phyloP scores from a whole-genome alignment of 805 yeast species.

The Kurtzmaniella fragi region DNA sequence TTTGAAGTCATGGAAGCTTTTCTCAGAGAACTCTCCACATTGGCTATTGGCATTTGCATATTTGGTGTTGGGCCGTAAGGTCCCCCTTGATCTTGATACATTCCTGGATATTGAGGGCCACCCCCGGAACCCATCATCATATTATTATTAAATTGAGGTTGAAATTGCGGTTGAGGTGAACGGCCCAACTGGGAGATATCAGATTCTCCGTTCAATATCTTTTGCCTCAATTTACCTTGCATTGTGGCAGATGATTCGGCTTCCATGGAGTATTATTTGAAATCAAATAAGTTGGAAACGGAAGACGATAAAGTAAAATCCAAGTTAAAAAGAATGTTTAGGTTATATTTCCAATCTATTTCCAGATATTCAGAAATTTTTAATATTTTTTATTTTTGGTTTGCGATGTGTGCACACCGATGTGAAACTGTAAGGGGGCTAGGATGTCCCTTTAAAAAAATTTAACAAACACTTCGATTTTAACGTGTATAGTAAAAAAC shows the following conservation, averaged over 20 bases:
- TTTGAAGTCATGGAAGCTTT: slow-evolving; percentile 36
- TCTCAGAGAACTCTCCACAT: slow-evolving; percentile 15
- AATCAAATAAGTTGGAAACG: too few species aligned
- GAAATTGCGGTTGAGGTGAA: slow-evolving; percentile 10
- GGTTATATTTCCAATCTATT: too few species aligned
- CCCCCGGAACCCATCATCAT: neutral
- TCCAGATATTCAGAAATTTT: too few species aligned
- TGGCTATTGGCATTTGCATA: slow-evolving; percentile 6
- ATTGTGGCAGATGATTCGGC: slow-evolving; percentile 14
- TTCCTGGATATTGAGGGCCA: neutral
- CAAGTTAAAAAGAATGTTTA: too few species aligned
- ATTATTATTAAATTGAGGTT: slow-evolving; percentile 4
- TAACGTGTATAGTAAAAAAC: too few species aligned
- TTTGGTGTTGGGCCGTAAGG: too few species aligned
- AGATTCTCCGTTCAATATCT: slow-evolving; percentile 26
- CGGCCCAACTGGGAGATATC: slow-evolving; percentile 17
- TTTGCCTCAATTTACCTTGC: slow-evolving; percentile 27
- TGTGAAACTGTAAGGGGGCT: slow-evolving; percentile 1
- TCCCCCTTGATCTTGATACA: neutral
- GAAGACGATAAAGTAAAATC: too few species aligned
- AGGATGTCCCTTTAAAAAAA: too few species aligned
- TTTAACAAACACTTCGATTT: too few species aligned
- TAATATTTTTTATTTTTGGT: neutral
- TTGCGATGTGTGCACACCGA: neutral
- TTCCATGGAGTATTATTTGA: slow-evolving; percentile 14